Evolutionary conservation across 192 early-diverging fungal species (phyloP).

Genomic region (Diversispora epigaea): DNA sequence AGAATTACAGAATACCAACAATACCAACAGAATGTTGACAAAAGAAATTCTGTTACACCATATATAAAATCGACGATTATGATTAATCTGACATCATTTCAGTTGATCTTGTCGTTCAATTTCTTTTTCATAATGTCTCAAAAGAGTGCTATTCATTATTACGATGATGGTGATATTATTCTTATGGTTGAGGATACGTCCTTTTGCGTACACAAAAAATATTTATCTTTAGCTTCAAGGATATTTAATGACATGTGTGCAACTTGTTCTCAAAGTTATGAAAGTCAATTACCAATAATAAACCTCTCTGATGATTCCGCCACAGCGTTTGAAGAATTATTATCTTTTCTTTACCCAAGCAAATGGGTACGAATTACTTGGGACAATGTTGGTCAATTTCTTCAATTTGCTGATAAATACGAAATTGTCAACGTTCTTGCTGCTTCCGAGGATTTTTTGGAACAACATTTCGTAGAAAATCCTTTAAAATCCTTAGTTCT

Average conservation of each 20-base stretch:
- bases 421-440: background rate
- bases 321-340: background rate
- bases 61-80: too few species aligned
- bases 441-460: background rate
- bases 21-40: too few species aligned
- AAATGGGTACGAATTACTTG: background rate
- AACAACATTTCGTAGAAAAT: background rate
- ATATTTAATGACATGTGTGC: conserved; percentile 12
- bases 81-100: too few species aligned
- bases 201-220: background rate
- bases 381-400: background rate
- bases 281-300: background rate
- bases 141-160: conserved; percentile 3
- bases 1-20: too few species aligned
- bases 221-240: conserved; percentile 3
- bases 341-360: background rate
- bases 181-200: background rate
- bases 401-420: conserved; percentile 9
- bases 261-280: background rate
- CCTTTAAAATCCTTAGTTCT: background rate
- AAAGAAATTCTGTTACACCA: too few species aligned
- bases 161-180: conserved; percentile 5
- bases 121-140: background rate
- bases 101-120: too few species aligned
- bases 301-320: background rate